Conservation (phyloP, 1,139 yeast genomes). For the Candida sanyaensis region DNA sequence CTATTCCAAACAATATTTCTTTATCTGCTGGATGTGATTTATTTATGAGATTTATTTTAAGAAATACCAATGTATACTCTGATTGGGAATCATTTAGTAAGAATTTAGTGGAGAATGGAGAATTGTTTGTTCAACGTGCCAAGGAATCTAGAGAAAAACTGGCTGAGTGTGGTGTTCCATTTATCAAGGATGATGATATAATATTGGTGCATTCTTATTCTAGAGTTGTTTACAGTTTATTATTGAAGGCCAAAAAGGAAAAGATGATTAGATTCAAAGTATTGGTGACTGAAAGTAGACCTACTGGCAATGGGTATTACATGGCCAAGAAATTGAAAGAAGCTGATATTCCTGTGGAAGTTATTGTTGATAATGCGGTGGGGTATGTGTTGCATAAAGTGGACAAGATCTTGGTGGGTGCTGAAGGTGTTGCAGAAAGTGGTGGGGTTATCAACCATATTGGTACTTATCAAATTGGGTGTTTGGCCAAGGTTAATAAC, state of each 20-base stretch:
- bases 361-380: constrained; percentile 91
- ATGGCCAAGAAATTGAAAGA: constrained; percentile 72
- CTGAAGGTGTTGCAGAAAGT: constrained; percentile 98
- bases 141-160: constrained; percentile 85
- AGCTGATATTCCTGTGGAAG: constrained; percentile 87
- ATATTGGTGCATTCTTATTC: constrained; percentile 91
- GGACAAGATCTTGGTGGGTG: constrained; percentile 93
- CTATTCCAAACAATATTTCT: constrained; percentile 89
- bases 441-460: constrained; percentile 97
- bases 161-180: constrained; percentile 85
- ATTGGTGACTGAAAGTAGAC: constrained; percentile 90
- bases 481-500: constrained; percentile 84
- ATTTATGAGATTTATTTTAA: constrained; percentile 87
- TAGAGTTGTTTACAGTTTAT: constrained; percentile 80
- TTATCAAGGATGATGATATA: constrained; percentile 90
- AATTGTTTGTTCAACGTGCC: constrained; percentile 87
- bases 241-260: constrained; percentile 70
- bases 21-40: constrained; percentile 97
- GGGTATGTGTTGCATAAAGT: constrained; percentile 91
- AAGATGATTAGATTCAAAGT: constrained; percentile 83
- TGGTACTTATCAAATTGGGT: constrained; percentile 95
- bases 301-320: constrained; percentile 74
- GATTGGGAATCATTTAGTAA: constrained; percentile 96
- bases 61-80: constrained; percentile 84
- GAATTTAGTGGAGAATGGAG: constrained; percentile 91